Base-by-base conservation (phyloP, 2,329 filamentous ascomycete species). In the Talaromyces rugulosus region DNA sequence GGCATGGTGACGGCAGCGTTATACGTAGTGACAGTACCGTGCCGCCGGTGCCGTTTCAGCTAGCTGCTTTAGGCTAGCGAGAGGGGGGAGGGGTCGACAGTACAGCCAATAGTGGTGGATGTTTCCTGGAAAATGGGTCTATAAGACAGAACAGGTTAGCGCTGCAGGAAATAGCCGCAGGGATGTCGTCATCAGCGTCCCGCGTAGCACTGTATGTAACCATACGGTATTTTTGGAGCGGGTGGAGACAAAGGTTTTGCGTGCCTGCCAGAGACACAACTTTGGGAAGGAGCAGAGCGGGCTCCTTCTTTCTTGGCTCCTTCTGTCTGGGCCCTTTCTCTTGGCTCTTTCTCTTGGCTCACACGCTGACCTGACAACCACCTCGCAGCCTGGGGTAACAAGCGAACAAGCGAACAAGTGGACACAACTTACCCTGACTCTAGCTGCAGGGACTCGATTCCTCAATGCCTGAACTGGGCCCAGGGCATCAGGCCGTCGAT, bases 401-500 rank as follows among this genome's bases (percentile, higher is more conserved):
- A 27, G 23, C 44, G 23, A 47, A 4, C 8, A 27, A 18, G 5
- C 11, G 44, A 47, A 27, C 6, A 18, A 47, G 4, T 23, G 23
- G 23, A 23, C 23, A 4, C 23, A 5, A 47, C 44, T 47, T 27
- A 47, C 44, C 16, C 23, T 9, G 44, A 9, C 5, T 9, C 44
- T 12, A 16, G 44, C n/a, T 47, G 7, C 44, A 47, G 44, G 8
- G n/a, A 23, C 36, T 11, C 31, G 31, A 42, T 56, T 30, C 40
- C 28, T 6, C 47, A 61, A 52, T 61, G 59, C 23, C 40, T 34
- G 27, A 34, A 23, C 2, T 23, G 23, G 27, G n/a, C 59, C 51
- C 54, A 56, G 57, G 56, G 55, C 55, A 55, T 56, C 53, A 47
- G 53, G 28, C 27, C 33, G 60, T 54, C 33, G 55, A 58, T 61